Conservation (phyloP, 2,329 filamentous ascomycete genomes). For the Colletotrichum tropicicola region DNA sequence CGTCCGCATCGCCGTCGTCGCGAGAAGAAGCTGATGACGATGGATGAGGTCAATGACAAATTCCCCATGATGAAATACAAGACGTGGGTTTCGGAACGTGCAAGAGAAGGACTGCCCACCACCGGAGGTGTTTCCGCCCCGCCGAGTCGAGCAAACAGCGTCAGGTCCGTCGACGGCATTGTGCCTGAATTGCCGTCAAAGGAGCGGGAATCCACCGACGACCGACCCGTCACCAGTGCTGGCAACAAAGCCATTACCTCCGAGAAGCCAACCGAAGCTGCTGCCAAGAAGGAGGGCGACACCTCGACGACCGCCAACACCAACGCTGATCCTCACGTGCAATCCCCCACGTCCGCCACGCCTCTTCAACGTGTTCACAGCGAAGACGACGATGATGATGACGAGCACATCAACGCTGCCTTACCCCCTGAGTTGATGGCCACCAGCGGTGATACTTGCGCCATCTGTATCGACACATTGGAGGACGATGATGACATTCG, state of each 20-base stretch:
- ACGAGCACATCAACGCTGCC: constrained; percentile 83
- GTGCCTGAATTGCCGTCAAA: constrained; percentile 45
- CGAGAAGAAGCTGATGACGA: constrained; percentile 98
- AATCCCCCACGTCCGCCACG: constrained; percentile 31
- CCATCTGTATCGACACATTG: constrained; percentile 93
- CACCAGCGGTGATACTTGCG: constrained; percentile 90
- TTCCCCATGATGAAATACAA: constrained; percentile 98
- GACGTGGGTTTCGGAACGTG: constrained; percentile 85
- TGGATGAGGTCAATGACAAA: constrained; percentile 98
- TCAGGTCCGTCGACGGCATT: constrained; percentile 72
- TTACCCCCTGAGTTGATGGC: constrained; percentile 83
- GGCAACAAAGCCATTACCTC: constrained; percentile 9
- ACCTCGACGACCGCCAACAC: neutral
- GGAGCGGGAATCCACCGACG: constrained; percentile 55
- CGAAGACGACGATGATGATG: constrained; percentile 69
- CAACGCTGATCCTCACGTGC: neutral
- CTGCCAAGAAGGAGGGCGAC: constrained; percentile 15
- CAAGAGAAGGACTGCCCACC: constrained; percentile 83
- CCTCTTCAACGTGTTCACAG: constrained; percentile 51
- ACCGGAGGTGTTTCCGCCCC: constrained; percentile 83
- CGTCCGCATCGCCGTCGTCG: constrained; percentile 84
- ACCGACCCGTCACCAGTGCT: constrained; percentile 11
- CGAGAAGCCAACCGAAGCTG: constrained; percentile 18
- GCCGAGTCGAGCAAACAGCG: constrained; percentile 76
- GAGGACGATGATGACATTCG: constrained; percentile 97